Conservation (phyloP, 2,329 filamentous ascomycete species). For the Fusarium newnesense region DNA sequence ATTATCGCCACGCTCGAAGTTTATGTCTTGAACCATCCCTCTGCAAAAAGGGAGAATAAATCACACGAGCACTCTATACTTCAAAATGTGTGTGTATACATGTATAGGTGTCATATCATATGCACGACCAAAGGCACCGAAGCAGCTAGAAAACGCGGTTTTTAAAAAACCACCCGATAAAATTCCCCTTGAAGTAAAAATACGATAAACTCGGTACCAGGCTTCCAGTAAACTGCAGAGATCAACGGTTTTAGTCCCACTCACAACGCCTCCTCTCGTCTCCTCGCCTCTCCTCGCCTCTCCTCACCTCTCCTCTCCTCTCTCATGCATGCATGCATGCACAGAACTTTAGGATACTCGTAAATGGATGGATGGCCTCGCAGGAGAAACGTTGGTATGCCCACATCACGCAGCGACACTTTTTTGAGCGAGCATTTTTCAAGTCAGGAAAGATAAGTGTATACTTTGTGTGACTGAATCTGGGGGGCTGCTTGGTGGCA, state of each 20-base stretch:
- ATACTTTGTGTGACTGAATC: background rate
- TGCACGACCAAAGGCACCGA: slow-evolving; percentile 4
- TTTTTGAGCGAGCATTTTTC: background rate
- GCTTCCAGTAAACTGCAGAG: slow-evolving; percentile 6
- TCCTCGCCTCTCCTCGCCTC: no score
- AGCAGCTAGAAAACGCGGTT: slow-evolving; percentile 14
- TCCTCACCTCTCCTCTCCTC: slow-evolving; percentile 4
- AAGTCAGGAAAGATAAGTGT: background rate
- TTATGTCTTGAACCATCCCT: slow-evolving; percentile 7
- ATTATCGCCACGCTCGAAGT: background rate
- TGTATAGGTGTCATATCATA: slow-evolving; percentile 10
- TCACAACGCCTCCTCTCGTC: background rate
- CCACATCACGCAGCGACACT: background rate
- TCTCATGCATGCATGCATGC: slow-evolving; percentile 20
- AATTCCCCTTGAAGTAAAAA: background rate
- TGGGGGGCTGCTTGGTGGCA: background rate
- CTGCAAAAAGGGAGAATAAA: slow-evolving; percentile 12
- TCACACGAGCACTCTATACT: background rate
- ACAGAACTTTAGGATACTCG: slow-evolving; percentile 5
- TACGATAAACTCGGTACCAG: slow-evolving; percentile 3
- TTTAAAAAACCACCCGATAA: background rate
- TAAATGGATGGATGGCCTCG: background rate
- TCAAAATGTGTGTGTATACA: background rate
- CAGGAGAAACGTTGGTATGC: slow-evolving; percentile 3
- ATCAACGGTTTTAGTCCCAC: slow-evolving; percentile 23